Evolutionary conservation across 2,329 filamentous ascomycete species (phyloP).

Genomic region (Penicillium sp.): DNA sequence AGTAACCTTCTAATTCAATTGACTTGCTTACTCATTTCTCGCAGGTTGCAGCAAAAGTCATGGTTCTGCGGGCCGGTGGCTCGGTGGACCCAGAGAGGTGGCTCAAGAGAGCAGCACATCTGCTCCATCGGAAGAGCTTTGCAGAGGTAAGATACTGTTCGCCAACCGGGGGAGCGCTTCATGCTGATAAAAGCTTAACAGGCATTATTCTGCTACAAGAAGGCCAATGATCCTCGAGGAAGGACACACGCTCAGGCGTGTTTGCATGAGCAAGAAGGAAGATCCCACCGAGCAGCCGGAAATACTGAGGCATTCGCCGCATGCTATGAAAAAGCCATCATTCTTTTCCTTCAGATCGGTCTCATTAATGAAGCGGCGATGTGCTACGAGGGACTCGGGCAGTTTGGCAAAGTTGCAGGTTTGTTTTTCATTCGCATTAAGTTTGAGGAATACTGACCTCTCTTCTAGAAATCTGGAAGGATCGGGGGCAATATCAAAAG

Average conservation of each 20-base stretch:
- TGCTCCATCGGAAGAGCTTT: constrained; percentile 23
- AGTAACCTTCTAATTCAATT: not conserved
- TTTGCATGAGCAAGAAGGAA: constrained; percentile 14
- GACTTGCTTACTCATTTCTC: not conserved
- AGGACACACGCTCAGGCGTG: constrained; percentile 12
- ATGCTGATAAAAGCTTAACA: not conserved
- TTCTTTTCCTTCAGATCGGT: constrained; percentile 6
- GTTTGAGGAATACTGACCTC: not conserved
- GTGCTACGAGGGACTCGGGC: constrained; percentile 14
- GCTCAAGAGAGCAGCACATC: constrained; percentile 18
- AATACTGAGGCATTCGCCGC: constrained; percentile 8
- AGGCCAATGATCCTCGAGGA: constrained; percentile 12
- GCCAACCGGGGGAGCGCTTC: too few relatives aligned
- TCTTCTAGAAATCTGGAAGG: constrained; percentile 15
- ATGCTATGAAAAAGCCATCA: constrained; percentile 12
- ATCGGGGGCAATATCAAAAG: constrained; percentile 7
- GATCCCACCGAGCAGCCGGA: constrained; percentile 3
- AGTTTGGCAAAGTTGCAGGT: constrained; percentile 19
- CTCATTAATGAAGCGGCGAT: constrained; percentile 8
- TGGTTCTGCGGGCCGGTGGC: constrained; percentile 19
- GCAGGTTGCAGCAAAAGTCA: constrained; percentile 15
- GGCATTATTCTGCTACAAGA: constrained; percentile 18
- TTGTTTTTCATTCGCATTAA: not conserved
- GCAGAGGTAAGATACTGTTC: constrained; percentile 14
- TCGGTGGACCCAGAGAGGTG: constrained; percentile 22